These are phyloP conservation scores for Trichoderma simmonsii DNA, from an alignment of 2,329 filamentous ascomycete genomes.

Conservation along the genomic window DNA sequence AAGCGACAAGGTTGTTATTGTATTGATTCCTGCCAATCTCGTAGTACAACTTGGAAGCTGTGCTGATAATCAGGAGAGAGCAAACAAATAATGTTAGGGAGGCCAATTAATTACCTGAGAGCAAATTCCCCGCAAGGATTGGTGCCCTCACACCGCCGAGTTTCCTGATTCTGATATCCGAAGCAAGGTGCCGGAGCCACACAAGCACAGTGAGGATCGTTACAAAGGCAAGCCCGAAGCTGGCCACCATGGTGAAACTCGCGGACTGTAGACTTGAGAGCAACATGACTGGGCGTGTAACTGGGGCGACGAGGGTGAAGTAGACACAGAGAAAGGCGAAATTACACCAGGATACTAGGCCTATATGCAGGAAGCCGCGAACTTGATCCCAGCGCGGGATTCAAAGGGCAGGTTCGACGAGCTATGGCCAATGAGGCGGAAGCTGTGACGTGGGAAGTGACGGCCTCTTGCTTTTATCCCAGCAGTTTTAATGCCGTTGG, in stretches of 20 bases:
- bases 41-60: conserved; percentile 23
- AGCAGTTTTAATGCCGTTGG: not conserved
- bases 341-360: not conserved
- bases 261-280: not conserved
- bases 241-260: not conserved
- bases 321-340: no score
- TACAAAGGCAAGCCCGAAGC: not conserved
- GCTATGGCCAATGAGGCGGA: not conserved
- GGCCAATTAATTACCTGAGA: conserved; percentile 29
- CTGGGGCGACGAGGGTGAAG: not conserved
- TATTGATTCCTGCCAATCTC: conserved; percentile 23
- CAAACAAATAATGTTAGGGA: not conserved
- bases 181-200: conserved; percentile 24
- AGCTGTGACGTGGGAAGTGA: not conserved
- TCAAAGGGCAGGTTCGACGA: not conserved
- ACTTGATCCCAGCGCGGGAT: not conserved
- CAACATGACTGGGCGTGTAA: not conserved
- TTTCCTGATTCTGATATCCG: conserved; percentile 30
- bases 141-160: conserved; percentile 34
- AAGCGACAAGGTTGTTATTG: conserved; percentile 21
- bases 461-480: not conserved
- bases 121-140: conserved; percentile 32
- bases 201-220: conserved; percentile 22
- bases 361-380: not conserved
- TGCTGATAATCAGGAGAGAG: not conserved